Evolutionary conservation across 192 early-diverging fungal species (phyloP).

Genomic region (Jimgerdemannia lactiflua): DNA sequence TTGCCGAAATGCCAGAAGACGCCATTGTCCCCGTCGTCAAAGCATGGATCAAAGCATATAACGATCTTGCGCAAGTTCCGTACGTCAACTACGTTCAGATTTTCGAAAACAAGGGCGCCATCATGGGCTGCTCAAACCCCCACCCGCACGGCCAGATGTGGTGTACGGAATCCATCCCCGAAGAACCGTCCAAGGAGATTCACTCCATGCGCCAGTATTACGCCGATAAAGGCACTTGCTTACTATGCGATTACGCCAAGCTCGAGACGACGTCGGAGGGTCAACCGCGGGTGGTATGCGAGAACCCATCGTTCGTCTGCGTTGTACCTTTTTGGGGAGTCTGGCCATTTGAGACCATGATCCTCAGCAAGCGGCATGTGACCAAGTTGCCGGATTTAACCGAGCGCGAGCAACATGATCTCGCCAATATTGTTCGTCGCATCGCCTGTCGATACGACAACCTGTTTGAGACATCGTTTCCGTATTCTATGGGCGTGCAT

Average conservation of each 20-base stretch:
- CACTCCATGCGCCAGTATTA: constrained; percentile 58
- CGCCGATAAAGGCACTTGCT: constrained; percentile 48
- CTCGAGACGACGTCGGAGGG: constrained; percentile 43
- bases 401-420: constrained; percentile 48
- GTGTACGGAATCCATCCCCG: constrained; percentile 83
- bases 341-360: constrained; percentile 96
- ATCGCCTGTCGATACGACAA: constrained; percentile 92
- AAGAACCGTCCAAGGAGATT: constrained; percentile 77
- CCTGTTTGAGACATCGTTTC: constrained; percentile 87
- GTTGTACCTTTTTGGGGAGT: constrained; percentile 96
- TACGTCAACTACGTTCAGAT: constrained; percentile 84
- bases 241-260: constrained; percentile 82
- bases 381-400: constrained; percentile 49
- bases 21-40: constrained; percentile 69
- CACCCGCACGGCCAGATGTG: constrained; percentile 96
- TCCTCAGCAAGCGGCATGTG: constrained; percentile 69
- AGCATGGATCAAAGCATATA: constrained; percentile 69
- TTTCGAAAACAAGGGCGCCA: constrained; percentile 97
- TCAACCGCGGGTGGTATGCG: constrained; percentile 66
- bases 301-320: constrained; percentile 79
- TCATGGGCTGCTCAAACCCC: constrained; percentile 98
- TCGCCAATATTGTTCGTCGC: constrained; percentile 73
- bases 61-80: constrained; percentile 43
- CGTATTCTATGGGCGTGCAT: constrained; percentile 97
- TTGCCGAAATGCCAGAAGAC: constrained; percentile 76